A percentile compares a stretch with the other conserved stretches of the same genome.
Conservation (phyloP, 75 land plant species). For the Picea sitchensis region DNA sequence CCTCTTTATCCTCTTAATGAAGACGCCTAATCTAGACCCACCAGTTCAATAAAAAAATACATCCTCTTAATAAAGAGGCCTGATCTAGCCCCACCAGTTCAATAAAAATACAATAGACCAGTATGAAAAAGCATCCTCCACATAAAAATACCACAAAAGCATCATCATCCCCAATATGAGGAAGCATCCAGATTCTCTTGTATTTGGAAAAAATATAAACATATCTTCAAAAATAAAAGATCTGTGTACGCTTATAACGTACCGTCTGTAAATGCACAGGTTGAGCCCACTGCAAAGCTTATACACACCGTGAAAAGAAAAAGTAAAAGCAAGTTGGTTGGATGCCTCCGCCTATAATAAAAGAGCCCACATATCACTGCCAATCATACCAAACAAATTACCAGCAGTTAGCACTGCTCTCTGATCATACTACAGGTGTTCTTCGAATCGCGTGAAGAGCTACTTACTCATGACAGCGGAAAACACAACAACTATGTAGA, state of each 20-base stretch:
- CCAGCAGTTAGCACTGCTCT: neutral
- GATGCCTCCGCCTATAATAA: constrained; percentile 38
- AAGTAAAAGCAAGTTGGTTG: constrained; percentile 32
- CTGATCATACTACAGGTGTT: neutral
- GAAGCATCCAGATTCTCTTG: no score
- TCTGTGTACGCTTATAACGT: neutral
- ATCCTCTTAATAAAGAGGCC: no score
- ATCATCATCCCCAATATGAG: no score
- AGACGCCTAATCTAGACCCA: no score
- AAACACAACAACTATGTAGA: constrained; percentile 41
- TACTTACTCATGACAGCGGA: constrained; percentile 45
- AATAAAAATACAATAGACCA: no score
- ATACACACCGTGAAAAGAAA: constrained; percentile 35
- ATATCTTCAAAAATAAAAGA: no score
- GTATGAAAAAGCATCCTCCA: no score
- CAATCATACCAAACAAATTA: neutral
- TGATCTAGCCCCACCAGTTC: no score
- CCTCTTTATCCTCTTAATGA: no score
- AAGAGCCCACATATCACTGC: constrained; percentile 40
- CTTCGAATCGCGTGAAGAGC: neutral
- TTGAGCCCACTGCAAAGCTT: constrained; percentile 42
- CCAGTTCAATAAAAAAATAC: no score
- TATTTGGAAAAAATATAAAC: no score
- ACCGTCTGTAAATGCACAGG: constrained; percentile 40
- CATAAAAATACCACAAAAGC: no score